Conservation (phyloP, 305 asterid genomes). For the Fraxinus sp. region DNA sequence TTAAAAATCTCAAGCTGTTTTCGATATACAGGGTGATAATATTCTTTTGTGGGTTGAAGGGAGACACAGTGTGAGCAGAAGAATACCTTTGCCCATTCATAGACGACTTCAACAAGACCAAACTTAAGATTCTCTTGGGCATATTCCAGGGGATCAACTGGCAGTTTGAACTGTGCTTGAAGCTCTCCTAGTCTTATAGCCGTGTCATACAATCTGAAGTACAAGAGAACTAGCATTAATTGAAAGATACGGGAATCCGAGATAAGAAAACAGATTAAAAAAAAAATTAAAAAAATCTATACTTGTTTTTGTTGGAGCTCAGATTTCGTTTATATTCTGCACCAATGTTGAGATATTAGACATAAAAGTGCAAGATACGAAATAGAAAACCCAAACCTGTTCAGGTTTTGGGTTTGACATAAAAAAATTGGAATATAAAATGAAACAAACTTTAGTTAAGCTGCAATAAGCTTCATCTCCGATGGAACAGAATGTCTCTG, state of each 20-base stretch:
- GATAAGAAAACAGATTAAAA: background rate
- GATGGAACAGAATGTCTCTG: background rate
- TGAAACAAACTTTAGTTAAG: background rate
- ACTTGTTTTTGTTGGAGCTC: background rate
- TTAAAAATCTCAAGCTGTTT: background rate
- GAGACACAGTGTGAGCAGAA: slow-evolving; percentile 7
- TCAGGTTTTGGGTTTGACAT: background rate
- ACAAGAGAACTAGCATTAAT: slow-evolving; percentile 17
- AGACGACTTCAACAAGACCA: slow-evolving; percentile 94
- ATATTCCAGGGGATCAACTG: slow-evolving; percentile 84
- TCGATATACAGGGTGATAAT: background rate
- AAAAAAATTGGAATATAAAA: background rate
- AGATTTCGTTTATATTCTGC: background rate
- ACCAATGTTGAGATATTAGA: background rate
- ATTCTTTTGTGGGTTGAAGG: background rate
- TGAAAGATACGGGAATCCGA: background rate
- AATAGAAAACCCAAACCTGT: background rate
- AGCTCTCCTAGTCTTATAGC: slow-evolving; percentile 88
- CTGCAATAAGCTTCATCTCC: background rate
- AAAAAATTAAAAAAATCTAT: background rate
- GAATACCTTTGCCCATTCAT: slow-evolving; percentile 95
- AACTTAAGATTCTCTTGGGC: slow-evolving; percentile 91
- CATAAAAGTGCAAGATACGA: background rate
- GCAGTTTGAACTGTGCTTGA: slow-evolving; percentile 68
- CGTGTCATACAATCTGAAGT: slow-evolving; percentile 69